Base-by-base conservation (phyloP, 352 stramenopile species). In the Phytophthora pinifolia region DNA sequence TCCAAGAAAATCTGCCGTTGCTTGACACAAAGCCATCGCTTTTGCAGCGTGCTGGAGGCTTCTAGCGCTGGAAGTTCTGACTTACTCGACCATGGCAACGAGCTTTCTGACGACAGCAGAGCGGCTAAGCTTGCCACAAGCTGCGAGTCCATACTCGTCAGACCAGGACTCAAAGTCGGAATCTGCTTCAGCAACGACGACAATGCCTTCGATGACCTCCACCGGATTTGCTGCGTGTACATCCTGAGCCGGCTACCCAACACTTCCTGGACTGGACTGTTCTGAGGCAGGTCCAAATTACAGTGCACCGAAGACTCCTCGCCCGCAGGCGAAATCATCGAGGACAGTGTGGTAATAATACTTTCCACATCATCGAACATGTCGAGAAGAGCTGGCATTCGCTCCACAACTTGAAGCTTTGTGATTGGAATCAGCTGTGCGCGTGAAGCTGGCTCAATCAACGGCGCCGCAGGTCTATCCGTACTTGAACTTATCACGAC, bases 151-250 rank as follows among this genome's bases (percentile, higher is more conserved):
- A 67, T 46, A 46, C 72, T 83, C 17, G 73, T 63, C 18, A 87
- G 44, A 18, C 45, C 33, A 1, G 60, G 59, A 12, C 52, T 74
- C 2, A 89, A 49, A 1, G 53, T 56, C 1, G 85, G 62, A 31
- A 92, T 76, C 37, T 95, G 86, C 54, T 86, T 89, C 14, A 93
- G 61, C 45, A 94, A 44, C 0, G 67, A 78, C 1, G 76, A 67
- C 7, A 96, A 59, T 5, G 86, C 86, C 59, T 92, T 94, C 0
- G 78, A 84, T 10, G 86, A 70, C 12, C 83, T 59, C 86, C 86
- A 96, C 53, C 86, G 81, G 9, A 96, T 54, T 45, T 96, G 82
- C 39, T 88, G 82, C 13, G 86, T 90, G 67, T 78, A 92, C 36
- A 79, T 78, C 9, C 75, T 79, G n/a, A 94, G 48, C 10, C 72